phyloP scores from a whole-genome alignment of 148 eudicot species.

The Silene conica region DNA sequence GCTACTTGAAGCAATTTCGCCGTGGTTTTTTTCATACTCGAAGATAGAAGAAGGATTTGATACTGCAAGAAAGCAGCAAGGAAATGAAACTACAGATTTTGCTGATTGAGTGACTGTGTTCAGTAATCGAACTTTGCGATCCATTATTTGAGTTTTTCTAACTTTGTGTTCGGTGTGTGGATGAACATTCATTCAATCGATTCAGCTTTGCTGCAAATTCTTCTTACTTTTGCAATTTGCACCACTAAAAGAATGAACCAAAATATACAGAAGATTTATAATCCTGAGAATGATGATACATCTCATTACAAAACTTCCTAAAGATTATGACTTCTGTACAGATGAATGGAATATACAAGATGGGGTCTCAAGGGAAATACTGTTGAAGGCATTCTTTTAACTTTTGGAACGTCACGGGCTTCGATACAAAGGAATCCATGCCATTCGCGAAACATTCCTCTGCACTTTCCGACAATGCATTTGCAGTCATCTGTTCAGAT shows the following conservation, averaged over 20 bases:
- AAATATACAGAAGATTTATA: conserved; percentile 25
- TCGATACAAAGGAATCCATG: conserved; percentile 90
- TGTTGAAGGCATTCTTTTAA: conserved; percentile 73
- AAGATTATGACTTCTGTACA: conserved; percentile 43
- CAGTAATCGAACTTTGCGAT: not conserved
- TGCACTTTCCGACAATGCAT: conserved; percentile 82
- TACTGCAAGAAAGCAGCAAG: not conserved
- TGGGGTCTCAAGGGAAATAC: conserved; percentile 32
- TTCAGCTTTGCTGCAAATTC: conserved; percentile 28
- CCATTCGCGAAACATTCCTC: conserved; percentile 88
- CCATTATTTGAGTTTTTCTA: not conserved
- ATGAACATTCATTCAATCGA: not conserved
- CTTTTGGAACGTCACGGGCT: conserved; percentile 80
- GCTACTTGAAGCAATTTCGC: not conserved
- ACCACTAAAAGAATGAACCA: conserved; percentile 22
- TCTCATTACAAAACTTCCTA: conserved; percentile 72
- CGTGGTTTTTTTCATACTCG: not conserved
- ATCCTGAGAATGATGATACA: conserved; percentile 27
- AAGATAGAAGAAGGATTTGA: too few species aligned
- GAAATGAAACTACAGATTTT: not conserved
- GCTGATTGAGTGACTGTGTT: not conserved
- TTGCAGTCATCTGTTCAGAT: conserved; percentile 85
- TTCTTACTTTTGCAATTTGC: conserved; percentile 15
- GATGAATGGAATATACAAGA: conserved; percentile 46
- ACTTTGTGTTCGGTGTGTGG: not conserved